A percentile compares a stretch with the other conserved stretches of the same genome.
These are phyloP conservation scores for Picochlorum sp. DNA, from an alignment of 139 green algal species.

Conservation along the genomic window DNA sequence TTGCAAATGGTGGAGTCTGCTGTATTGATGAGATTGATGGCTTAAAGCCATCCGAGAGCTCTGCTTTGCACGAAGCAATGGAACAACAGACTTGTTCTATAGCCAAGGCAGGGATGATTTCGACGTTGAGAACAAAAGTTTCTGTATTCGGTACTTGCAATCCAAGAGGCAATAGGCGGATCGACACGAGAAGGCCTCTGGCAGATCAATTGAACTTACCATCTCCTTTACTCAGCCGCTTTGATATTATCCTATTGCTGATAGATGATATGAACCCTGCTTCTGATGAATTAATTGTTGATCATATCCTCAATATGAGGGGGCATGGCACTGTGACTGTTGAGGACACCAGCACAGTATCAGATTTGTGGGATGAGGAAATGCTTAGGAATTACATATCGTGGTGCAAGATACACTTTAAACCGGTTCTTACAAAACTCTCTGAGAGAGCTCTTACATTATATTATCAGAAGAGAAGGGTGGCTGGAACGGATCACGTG, in stretches of 20 bases:
- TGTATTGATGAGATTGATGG: slow-evolving; percentile 86
- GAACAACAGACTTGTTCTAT: slow-evolving; percentile 89
- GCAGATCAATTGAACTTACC: slow-evolving; percentile 19
- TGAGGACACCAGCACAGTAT: not conserved
- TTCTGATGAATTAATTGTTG: slow-evolving; percentile 54
- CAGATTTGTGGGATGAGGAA: slow-evolving; percentile 40
- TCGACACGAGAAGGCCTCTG: slow-evolving; percentile 17
- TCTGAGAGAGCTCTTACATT: slow-evolving; percentile 47
- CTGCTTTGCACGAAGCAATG: slow-evolving; percentile 86
- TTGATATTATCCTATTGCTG: slow-evolving; percentile 82
- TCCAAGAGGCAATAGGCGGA: slow-evolving; percentile 8
- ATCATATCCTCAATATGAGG: slow-evolving; percentile 55
- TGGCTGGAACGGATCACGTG: slow-evolving; percentile 24
- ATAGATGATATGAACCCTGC: slow-evolving; percentile 40
- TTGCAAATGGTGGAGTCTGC: slow-evolving; percentile 82
- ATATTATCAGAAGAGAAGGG: slow-evolving; percentile 64
- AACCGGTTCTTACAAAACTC: slow-evolving; percentile 34
- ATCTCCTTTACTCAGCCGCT: slow-evolving; percentile 62
- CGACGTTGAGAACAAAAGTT: slow-evolving; percentile 63
- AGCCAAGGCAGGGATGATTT: slow-evolving; percentile 86
- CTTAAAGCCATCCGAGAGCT: slow-evolving; percentile 58
- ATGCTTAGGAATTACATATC: slow-evolving; percentile 59
- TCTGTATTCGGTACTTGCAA: slow-evolving; percentile 45
- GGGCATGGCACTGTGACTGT: not conserved
- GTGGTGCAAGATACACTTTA: slow-evolving; percentile 39